Percentiles rank a stretch among this genome's conserved stretches.
Conservation (phyloP, 371 early-diverging fungal species). For the Vairimorpha ceranae region DNA sequence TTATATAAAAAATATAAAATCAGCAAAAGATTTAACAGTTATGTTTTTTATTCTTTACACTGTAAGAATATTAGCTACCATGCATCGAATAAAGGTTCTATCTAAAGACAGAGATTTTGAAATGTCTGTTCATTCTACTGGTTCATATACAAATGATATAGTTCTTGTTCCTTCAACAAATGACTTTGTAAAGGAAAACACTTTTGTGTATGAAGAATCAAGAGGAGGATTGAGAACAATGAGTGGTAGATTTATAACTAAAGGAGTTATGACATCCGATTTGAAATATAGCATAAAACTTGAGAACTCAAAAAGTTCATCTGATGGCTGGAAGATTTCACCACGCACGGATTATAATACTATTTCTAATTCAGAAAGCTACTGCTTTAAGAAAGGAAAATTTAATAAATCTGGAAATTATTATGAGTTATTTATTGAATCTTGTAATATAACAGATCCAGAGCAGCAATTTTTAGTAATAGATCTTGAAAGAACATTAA, state of each 20-base stretch:
- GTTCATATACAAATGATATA: background rate
- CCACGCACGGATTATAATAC: background rate
- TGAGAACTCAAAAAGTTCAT: background rate
- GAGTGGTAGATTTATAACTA: background rate
- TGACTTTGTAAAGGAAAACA: background rate
- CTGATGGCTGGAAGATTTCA: conserved; percentile 5
- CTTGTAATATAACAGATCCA: background rate
- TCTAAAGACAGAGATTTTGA: background rate
- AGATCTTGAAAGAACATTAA: background rate
- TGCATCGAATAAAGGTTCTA: background rate
- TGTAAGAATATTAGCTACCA: background rate
- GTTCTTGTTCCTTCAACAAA: background rate
- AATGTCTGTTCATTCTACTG: background rate
- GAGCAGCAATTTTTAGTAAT: background rate
- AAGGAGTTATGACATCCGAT: background rate
- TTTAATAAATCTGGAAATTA: too few relatives aligned
- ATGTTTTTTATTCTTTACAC: background rate
- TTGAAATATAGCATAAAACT: background rate
- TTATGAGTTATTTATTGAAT: background rate
- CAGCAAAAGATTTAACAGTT: too few relatives aligned
- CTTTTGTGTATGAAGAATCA: background rate
- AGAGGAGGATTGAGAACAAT: background rate
- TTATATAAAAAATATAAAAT: too few relatives aligned
- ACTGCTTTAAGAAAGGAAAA: background rate
- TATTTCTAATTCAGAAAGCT: background rate